These are phyloP conservation scores for Cyberlindnera samutprakarnensis DNA, from an alignment of 805 yeast genomes.

Conservation along the genomic window DNA sequence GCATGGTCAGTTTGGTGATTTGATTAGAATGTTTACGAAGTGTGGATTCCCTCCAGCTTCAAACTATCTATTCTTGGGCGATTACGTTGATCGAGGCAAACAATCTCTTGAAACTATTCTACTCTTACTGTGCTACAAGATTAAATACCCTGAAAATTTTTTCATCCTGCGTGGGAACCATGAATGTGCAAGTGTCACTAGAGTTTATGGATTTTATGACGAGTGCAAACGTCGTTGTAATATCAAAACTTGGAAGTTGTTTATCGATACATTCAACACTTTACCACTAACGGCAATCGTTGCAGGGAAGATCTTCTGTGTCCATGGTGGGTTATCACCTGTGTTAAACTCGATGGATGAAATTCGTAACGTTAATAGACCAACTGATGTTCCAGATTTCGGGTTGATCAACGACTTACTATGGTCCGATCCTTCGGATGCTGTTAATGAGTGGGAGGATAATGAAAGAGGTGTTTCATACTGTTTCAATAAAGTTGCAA, in stretches of 20 bases:
- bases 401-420: constrained; percentile 96
- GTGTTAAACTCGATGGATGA: constrained; percentile 71
- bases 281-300: constrained; percentile 83
- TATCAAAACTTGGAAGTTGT: constrained; percentile 88
- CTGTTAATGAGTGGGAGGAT: constrained; percentile 73
- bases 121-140: constrained; percentile 67
- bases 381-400: constrained; percentile 96
- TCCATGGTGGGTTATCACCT: constrained; percentile 94
- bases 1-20: constrained; percentile 93
- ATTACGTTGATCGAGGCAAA: constrained; percentile 94
- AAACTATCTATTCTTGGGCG: constrained; percentile 69
- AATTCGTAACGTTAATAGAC: constrained; percentile 75
- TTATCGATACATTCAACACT: constrained; percentile 93
- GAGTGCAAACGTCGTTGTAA: constrained; percentile 87
- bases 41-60: constrained; percentile 80
- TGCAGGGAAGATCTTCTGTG: constrained; percentile 89
- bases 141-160: constrained; percentile 84
- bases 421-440: constrained; percentile 87
- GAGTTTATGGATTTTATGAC: constrained; percentile 94
- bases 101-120: constrained; percentile 84
- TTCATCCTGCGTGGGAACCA: constrained; percentile 89
- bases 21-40: constrained; percentile 71
- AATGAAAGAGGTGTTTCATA: constrained; percentile 97
- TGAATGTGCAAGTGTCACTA: constrained; percentile 88
- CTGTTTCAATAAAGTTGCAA: constrained; percentile 81